phyloP scores from a whole-genome alignment of 2,329 filamentous ascomycete genomes.

The Paracorniculantispora psalliotae region DNA sequence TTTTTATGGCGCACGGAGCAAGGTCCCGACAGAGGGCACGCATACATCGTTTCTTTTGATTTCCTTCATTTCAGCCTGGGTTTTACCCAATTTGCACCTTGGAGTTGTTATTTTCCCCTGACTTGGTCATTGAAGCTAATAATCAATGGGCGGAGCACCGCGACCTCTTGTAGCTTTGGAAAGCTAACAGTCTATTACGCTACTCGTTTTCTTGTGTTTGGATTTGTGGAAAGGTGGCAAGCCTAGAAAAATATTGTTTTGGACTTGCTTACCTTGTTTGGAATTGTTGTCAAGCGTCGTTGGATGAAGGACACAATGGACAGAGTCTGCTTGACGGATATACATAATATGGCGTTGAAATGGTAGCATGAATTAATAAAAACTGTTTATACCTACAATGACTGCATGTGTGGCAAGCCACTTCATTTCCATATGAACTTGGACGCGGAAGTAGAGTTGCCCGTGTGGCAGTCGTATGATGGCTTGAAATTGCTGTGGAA shows the following conservation, averaged over 20 bases:
- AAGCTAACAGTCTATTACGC: slow-evolving; percentile 2
- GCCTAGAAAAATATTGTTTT: slow-evolving; percentile 2
- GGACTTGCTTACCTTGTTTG: not conserved
- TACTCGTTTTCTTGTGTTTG: slow-evolving; percentile 14
- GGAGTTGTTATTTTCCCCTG: not conserved
- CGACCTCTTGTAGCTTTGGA: not conserved
- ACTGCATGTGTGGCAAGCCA: not conserved
- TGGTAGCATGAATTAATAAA: slow-evolving; percentile 2
- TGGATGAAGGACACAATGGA: slow-evolving; percentile 2
- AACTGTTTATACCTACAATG: not conserved
- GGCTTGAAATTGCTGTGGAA: not conserved
- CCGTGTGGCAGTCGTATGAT: not conserved
- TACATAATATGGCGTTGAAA: slow-evolving; percentile 4
- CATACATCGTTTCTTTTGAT: not conserved
- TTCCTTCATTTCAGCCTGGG: not conserved
- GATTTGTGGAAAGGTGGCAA: slow-evolving; percentile 5
- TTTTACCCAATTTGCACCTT: not conserved
- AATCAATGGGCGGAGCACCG: slow-evolving; percentile 5
- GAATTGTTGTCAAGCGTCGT: not conserved
- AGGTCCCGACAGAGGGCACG: not conserved
- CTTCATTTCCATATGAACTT: not conserved
- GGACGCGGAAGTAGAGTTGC: not conserved
- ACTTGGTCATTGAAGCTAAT: slow-evolving; percentile 1
- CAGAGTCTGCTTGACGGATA: not conserved
- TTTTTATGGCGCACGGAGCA: slow-evolving; percentile 3